Evolutionary conservation across 208 protist genomes (phyloP).

Genomic region (Hexamita inflata): DNA sequence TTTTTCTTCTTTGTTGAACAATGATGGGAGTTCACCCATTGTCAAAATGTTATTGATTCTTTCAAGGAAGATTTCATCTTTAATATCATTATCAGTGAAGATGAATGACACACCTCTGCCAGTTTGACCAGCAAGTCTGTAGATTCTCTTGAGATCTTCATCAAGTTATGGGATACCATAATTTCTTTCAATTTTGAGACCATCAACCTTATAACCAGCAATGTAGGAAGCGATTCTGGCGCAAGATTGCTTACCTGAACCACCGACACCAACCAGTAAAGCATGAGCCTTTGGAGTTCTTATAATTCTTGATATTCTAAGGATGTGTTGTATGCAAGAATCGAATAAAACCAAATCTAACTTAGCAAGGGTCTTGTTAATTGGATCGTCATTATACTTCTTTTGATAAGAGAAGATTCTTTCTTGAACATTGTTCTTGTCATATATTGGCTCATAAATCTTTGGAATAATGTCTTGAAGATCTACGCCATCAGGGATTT

Average conservation of each 20-base stretch:
- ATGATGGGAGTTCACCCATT: constrained; percentile 70
- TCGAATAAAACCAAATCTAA: constrained; percentile 90
- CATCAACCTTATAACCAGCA: constrained; percentile 69
- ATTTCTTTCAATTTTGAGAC: constrained; percentile 75
- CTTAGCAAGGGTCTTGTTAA: too few relatives aligned
- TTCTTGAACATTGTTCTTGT: constrained; percentile 59
- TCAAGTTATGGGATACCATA: constrained; percentile 28
- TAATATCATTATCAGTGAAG: constrained; percentile 91
- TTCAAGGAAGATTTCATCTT: constrained; percentile 86
- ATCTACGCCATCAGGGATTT: constrained; percentile 44
- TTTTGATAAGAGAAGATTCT: constrained; percentile 53
- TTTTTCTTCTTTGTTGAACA: constrained; percentile 86
- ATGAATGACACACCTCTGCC: constrained; percentile 68
- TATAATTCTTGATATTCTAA: constrained; percentile 37
- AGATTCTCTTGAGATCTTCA: constrained; percentile 35
- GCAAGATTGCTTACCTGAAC: constrained; percentile 51
- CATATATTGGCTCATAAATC: constrained; percentile 73
- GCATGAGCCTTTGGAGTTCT: constrained; percentile 38
- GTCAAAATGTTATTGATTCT: constrained; percentile 82
- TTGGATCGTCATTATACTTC: constrained; percentile 56
- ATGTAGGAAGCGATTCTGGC: constrained; percentile 69
- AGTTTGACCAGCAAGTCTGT: constrained; percentile 32
- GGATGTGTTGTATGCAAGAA: constrained; percentile 54
- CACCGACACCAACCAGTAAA: constrained; percentile 52
- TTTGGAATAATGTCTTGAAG: constrained; percentile 67